A percentile compares a stretch with the other conserved stretches of the same genome.
phyloP scores from a whole-genome alignment of 1,284 basidiomycete species.

The Porodaedalea pini region DNA sequence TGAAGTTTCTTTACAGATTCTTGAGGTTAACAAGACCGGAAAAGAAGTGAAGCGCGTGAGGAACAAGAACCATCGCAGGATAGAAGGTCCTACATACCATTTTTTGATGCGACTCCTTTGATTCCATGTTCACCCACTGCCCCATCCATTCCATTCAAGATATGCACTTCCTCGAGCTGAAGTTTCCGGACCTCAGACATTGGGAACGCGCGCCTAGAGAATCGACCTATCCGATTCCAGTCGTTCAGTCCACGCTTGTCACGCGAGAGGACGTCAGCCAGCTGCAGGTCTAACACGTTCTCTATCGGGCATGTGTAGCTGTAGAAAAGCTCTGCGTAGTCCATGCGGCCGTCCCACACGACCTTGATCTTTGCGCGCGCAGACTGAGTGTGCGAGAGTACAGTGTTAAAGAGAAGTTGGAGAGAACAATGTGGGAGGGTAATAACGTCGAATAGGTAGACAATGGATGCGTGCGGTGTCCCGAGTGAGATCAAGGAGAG shows the following conservation, averaged over 20 bases:
- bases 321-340: conserved; percentile 37
- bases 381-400: background rate
- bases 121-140: conserved; percentile 12
- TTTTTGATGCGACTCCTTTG: background rate
- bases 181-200: conserved; percentile 27
- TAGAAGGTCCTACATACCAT: background rate
- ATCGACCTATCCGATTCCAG: conserved; percentile 27
- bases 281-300: conserved; percentile 39
- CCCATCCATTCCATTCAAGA: conserved; percentile 5
- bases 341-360: conserved; percentile 45
- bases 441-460: conserved; percentile 42
- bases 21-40: conserved; percentile 17
- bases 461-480: conserved; percentile 33
- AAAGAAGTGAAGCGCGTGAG: background rate
- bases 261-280: conserved; percentile 38
- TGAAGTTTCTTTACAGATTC: conserved; percentile 39
- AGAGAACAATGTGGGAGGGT: conserved; percentile 29
- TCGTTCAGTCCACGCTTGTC: conserved; percentile 34
- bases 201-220: conserved; percentile 30
- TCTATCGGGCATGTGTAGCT: conserved; percentile 32
- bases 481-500: conserved; percentile 43
- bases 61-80: background rate
- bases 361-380: conserved; percentile 34
- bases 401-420: conserved; percentile 29
- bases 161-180: conserved; percentile 26